Conservation (phyloP, 2,329 filamentous ascomycete species). For the Ophiocordyceps camponoti-saundersi region DNA sequence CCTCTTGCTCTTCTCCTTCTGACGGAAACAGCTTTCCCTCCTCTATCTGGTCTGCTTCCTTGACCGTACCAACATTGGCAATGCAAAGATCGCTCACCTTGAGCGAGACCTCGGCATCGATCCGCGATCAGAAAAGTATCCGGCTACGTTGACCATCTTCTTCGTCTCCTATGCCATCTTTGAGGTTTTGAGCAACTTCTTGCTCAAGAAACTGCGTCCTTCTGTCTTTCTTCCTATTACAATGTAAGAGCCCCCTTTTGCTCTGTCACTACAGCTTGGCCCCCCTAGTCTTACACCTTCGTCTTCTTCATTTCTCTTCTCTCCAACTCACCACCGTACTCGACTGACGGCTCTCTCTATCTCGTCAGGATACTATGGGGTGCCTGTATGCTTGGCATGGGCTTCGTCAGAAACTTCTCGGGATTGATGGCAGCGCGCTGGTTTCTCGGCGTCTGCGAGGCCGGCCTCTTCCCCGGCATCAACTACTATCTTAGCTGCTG, state of each 20-base stretch:
- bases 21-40: conserved; percentile 37
- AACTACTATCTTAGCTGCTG: conserved; percentile 73
- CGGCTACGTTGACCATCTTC: conserved; percentile 63
- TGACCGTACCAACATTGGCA: conserved; percentile 49
- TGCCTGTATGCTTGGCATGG: conserved; percentile 50
- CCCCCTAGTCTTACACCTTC: neutral
- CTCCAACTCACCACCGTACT: no score
- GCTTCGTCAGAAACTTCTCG: conserved; percentile 44
- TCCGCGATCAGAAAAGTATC: conserved; percentile 43
- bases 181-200: conserved; percentile 60
- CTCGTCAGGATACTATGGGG: conserved; percentile 43
- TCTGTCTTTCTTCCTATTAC: conserved; percentile 69
- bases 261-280: no score
- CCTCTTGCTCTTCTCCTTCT: neutral
- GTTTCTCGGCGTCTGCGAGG: conserved; percentile 60
- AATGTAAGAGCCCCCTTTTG: conserved; percentile 36
- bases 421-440: conserved; percentile 49
- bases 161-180: conserved; percentile 74
- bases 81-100: conserved; percentile 3
- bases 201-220: conserved; percentile 61
- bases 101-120: conserved; percentile 38
- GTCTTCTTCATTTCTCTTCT: neutral
- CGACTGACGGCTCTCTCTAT: neutral
- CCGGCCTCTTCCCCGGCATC: conserved; percentile 60
- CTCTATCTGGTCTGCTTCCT: conserved; percentile 63